phyloP scores from a whole-genome alignment of 768 basidiomycete species.

The Tricholoma terreum region DNA sequence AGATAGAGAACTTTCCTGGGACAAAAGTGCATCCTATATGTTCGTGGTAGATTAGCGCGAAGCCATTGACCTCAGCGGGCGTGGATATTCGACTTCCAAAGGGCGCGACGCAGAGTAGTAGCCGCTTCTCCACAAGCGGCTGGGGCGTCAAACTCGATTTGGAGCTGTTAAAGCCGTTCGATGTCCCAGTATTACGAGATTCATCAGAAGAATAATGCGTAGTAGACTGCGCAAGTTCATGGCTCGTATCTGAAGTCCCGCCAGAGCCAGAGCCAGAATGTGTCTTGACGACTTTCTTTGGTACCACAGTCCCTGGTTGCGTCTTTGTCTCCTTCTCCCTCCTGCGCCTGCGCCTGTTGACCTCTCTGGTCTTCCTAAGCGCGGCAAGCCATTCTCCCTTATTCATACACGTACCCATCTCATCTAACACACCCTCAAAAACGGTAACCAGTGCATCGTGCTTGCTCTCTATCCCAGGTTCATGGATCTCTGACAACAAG shows the following conservation, averaged over 20 bases:
- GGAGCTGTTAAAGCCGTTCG: slow-evolving; percentile 1
- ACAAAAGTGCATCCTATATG: slow-evolving; percentile 45
- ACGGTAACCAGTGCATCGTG: slow-evolving; percentile 42
- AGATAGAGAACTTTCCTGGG: slow-evolving; percentile 36
- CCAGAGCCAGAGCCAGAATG: background rate
- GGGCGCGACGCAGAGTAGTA: slow-evolving; percentile 51
- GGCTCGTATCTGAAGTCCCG: background rate
- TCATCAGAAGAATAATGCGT: background rate
- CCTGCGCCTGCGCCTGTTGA: slow-evolving; percentile 15
- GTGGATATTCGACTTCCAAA: slow-evolving; percentile 27
- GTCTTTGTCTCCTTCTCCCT: slow-evolving; percentile 19
- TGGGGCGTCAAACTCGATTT: slow-evolving; percentile 22
- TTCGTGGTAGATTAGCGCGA: slow-evolving; percentile 28
- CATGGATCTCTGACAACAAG: slow-evolving; percentile 36
- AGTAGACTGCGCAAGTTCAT: background rate
- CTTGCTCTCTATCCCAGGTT: slow-evolving; percentile 26
- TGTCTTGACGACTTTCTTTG: background rate
- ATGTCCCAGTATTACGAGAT: background rate
- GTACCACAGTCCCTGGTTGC: slow-evolving; percentile 4
- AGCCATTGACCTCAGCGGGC: slow-evolving; percentile 38
- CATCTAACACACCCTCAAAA: slow-evolving; percentile 47
- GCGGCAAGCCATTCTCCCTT: slow-evolving; percentile 47
- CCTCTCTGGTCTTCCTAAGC: slow-evolving; percentile 33
- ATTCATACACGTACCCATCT: slow-evolving; percentile 37
- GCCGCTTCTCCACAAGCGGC: slow-evolving; percentile 33